A percentile compares a stretch with the other conserved stretches of the same genome.
Conservation (phyloP, 176 grass and related monocot genomes). For the Carex myosuroides region DNA sequence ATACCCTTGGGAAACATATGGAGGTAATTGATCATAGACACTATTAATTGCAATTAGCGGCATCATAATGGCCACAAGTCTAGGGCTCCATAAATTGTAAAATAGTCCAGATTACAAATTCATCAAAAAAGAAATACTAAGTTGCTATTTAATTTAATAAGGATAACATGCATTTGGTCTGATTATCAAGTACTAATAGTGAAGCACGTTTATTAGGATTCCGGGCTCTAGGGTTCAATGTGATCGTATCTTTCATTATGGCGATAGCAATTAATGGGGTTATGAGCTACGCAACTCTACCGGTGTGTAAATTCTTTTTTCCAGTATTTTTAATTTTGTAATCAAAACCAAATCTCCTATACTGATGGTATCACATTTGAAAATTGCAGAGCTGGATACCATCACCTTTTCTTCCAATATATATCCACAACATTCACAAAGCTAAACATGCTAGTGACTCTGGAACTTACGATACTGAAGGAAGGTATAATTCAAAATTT, state of each 20-base stretch:
- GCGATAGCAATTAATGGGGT: conserved; percentile 47
- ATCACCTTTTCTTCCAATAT: conserved; percentile 62
- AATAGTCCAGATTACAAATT: neutral
- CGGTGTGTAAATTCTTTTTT: conserved; percentile 27
- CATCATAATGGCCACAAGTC: neutral
- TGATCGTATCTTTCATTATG: conserved; percentile 56
- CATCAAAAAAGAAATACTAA: no score
- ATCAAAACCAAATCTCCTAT: neutral
- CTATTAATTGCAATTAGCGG: neutral
- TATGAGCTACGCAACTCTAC: conserved; percentile 64
- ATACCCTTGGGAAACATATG: conserved; percentile 89
- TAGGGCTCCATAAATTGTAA: neutral
- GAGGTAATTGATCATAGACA: conserved; percentile 22
- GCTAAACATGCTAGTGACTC: conserved; percentile 77
- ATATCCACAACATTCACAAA: conserved; percentile 81
- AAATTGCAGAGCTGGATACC: conserved; percentile 58
- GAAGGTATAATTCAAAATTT: conserved; percentile 34
- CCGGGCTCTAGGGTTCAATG: conserved; percentile 72
- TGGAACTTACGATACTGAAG: conserved; percentile 61
- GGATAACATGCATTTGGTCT: neutral
- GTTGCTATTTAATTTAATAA: neutral
- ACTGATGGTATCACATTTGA: neutral
- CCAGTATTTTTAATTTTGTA: neutral
- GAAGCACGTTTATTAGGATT: conserved; percentile 30
- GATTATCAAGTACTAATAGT: neutral